Evolutionary conservation across 2,329 filamentous ascomycete genomes (phyloP).

Genomic region (Epichloe coenophiala): DNA sequence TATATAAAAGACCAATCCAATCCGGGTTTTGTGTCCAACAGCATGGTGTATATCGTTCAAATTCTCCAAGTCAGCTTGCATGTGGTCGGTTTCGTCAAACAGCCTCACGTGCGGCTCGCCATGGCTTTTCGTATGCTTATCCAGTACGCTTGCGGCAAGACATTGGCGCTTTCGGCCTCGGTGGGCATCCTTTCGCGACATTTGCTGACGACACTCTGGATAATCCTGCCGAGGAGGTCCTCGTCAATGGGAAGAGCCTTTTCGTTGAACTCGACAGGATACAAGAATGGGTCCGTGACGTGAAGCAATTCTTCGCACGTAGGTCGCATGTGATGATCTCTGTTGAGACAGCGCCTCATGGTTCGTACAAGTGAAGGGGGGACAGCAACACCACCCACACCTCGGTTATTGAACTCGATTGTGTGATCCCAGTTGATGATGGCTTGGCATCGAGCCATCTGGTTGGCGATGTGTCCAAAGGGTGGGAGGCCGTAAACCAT

Average conservation of each 20-base stretch:
- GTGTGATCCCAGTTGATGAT: conserved; percentile 67
- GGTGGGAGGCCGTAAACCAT: conserved; percentile 97
- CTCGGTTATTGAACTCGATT: conserved; percentile 59
- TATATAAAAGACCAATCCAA: background rate
- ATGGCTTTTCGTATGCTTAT: conserved; percentile 41
- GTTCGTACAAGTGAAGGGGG: conserved; percentile 46
- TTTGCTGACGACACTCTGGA: conserved; percentile 47
- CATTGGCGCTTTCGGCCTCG: conserved; percentile 38
- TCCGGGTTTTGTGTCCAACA: background rate
- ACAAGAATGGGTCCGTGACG: conserved; percentile 47
- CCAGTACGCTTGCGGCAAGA: conserved; percentile 51
- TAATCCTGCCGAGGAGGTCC: conserved; percentile 46
- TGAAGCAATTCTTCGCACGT: conserved; percentile 50
- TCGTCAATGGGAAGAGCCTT: conserved; percentile 46
- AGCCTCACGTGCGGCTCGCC: conserved; percentile 15
- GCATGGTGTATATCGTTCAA: background rate
- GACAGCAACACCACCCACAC: conserved; percentile 50
- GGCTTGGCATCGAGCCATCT: conserved; percentile 72
- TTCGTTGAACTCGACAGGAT: conserved; percentile 43
- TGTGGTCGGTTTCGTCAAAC: background rate
- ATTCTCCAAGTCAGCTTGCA: background rate
- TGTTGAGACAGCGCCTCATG: conserved; percentile 47
- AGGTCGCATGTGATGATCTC: conserved; percentile 48
- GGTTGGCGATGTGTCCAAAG: conserved; percentile 83
- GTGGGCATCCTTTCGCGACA: conserved; percentile 45